Conservation (phyloP, 805 yeast species). For the Teunomyces kruisii region DNA sequence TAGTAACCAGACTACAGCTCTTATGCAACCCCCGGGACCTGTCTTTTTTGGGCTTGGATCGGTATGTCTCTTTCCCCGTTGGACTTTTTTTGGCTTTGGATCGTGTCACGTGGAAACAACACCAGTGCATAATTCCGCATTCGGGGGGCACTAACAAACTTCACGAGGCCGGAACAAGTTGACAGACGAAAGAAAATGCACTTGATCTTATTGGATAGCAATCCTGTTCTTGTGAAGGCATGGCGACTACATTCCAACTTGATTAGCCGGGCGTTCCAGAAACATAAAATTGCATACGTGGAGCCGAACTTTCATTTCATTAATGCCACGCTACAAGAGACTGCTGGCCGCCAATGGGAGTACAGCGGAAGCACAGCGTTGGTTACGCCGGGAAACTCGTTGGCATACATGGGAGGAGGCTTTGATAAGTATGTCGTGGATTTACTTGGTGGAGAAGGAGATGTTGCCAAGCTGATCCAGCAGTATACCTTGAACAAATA, state of each 20-base stretch:
- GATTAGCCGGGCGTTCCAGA: background rate
- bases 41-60: background rate
- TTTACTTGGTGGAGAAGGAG: constrained; percentile 11
- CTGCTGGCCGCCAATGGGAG: background rate
- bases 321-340: background rate
- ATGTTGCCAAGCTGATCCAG: constrained; percentile 19
- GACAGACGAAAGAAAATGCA: background rate
- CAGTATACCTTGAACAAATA: constrained; percentile 10
- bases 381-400: constrained; percentile 24
- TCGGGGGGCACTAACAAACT: too few relatives aligned
- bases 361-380: constrained; percentile 11
- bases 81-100: background rate
- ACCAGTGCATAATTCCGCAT: background rate
- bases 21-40: constrained; percentile 1
- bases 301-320: background rate
- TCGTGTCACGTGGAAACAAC: background rate
- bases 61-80: background rate
- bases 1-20: constrained; percentile 4
- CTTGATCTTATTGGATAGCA: constrained; percentile 3
- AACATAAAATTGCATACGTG: background rate
- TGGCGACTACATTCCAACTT: background rate
- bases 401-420: constrained; percentile 30
- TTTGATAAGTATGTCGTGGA: constrained; percentile 22
- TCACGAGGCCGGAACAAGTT: background rate
- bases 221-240: background rate